Percentiles rank a stretch among this genome's conserved stretches.
These are phyloP conservation scores for Fraxinus americana DNA, from an alignment of 257 asterid species.

Conservation along the genomic window DNA sequence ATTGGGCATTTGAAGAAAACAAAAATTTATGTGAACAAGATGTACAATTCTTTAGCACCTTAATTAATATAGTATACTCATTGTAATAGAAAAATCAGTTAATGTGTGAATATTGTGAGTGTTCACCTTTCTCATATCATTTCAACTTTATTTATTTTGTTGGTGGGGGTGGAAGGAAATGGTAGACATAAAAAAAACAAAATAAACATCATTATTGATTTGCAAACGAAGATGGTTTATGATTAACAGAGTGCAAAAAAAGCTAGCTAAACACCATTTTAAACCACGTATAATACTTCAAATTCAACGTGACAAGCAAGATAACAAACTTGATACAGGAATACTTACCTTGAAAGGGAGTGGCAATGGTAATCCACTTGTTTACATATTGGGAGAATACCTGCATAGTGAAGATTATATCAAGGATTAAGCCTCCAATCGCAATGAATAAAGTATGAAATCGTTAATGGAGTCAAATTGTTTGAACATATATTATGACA, in stretches of 20 bases:
- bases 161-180: background rate
- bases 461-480: background rate
- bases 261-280: background rate
- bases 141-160: background rate
- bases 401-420: slow-evolving; percentile 43
- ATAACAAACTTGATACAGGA: background rate
- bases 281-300: slow-evolving; percentile 3
- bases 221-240: background rate
- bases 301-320: background rate
- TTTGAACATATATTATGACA: slow-evolving; percentile 1
- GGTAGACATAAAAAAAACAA: background rate
- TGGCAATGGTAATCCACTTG: slow-evolving; percentile 82
- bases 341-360: slow-evolving; percentile 81
- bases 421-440: slow-evolving; percentile 25
- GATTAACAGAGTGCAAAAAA: background rate
- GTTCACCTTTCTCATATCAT: background rate
- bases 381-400: slow-evolving; percentile 69
- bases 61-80: background rate
- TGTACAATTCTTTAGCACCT: background rate
- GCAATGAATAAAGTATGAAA: background rate
- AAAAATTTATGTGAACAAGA: background rate
- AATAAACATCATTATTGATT: background rate
- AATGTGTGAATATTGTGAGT: background rate
- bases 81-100: background rate
- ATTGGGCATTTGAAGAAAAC: background rate